Conservation (phyloP, 345 rosid species). For the Noccaea caerulescens region DNA sequence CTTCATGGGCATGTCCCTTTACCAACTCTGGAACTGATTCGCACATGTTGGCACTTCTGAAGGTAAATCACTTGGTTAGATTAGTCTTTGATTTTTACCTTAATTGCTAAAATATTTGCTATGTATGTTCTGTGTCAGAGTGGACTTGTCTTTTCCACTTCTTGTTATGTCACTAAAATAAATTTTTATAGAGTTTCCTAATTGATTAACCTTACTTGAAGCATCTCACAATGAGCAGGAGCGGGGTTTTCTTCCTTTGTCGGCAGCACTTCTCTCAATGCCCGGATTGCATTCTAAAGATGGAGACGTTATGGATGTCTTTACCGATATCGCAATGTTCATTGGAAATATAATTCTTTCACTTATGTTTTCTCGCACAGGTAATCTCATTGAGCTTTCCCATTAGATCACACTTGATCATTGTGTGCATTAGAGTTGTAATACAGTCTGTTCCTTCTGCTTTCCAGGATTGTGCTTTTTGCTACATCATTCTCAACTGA, state of each 20-base stretch:
- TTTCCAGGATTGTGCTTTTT: slow-evolving; percentile 82
- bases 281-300: slow-evolving; percentile 58
- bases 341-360: slow-evolving; percentile 83
- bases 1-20: slow-evolving; percentile 74
- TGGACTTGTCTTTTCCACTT: slow-evolving; percentile 18
- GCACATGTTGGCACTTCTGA: slow-evolving; percentile 73
- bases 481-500: slow-evolving; percentile 75
- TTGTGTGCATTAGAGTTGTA: slow-evolving; percentile 25
- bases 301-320: slow-evolving; percentile 56
- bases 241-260: slow-evolving; percentile 94
- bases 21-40: slow-evolving; percentile 70
- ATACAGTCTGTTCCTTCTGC: slow-evolving; percentile 31
- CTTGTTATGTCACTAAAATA: slow-evolving; percentile 9
- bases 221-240: slow-evolving; percentile 64
- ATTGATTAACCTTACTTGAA: slow-evolving; percentile 39
- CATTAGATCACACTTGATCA: slow-evolving; percentile 16
- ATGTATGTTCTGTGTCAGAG: slow-evolving; percentile 26
- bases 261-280: slow-evolving; percentile 89
- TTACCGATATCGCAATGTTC: slow-evolving; percentile 66
- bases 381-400: slow-evolving; percentile 42
- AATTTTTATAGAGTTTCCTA: slow-evolving; percentile 1
- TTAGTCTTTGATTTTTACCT: slow-evolving; percentile 22
- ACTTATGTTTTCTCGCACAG: slow-evolving; percentile 79
- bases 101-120: slow-evolving; percentile 24
- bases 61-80: slow-evolving; percentile 52